Evolutionary conservation across 257 asterid species (phyloP).

Genomic region (Plectranthus barbatus): DNA sequence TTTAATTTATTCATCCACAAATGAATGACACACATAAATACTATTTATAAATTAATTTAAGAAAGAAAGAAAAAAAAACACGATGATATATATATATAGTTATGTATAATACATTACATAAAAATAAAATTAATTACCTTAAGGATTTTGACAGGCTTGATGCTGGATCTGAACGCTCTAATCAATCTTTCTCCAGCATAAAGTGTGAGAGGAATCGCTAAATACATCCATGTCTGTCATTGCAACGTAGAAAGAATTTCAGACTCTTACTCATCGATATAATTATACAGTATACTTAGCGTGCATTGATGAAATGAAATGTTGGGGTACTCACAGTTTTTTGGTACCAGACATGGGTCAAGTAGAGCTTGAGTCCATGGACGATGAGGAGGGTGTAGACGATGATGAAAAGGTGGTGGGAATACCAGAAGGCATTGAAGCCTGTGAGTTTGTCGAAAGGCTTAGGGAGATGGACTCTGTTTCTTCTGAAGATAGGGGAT

Average conservation of each 20-base stretch:
- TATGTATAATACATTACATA: too few relatives aligned
- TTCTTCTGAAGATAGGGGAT: conserved; percentile 74
- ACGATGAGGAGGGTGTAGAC: conserved; percentile 60
- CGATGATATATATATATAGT: too few relatives aligned
- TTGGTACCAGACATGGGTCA: conserved; percentile 55
- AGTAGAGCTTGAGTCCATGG: conserved; percentile 69
- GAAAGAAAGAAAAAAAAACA: too few relatives aligned
- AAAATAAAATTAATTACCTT: conserved; percentile 30
- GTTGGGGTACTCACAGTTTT: conserved; percentile 22
- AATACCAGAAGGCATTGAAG: conserved; percentile 90
- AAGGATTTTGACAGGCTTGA: conserved; percentile 58
- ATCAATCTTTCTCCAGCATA: conserved; percentile 63
- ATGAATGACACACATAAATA: neutral
- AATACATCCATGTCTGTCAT: conserved; percentile 80
- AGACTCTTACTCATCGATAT: too few relatives aligned
- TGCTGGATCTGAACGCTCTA: conserved; percentile 66
- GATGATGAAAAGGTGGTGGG: conserved; percentile 68
- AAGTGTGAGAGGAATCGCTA: conserved; percentile 48
- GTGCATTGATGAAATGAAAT: too few relatives aligned
- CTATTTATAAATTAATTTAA: neutral
- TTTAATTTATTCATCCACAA: conserved; percentile 25
- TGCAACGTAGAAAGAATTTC: neutral
- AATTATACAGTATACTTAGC: too few relatives aligned
- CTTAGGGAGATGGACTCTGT: conserved; percentile 40
- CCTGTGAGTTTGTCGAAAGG: conserved; percentile 68